Evolutionary conservation across 164 flowering plant species (phyloP), one percentile per base, ranked within the genome.

Genomic region (Stephania cephalantha): DNA sequence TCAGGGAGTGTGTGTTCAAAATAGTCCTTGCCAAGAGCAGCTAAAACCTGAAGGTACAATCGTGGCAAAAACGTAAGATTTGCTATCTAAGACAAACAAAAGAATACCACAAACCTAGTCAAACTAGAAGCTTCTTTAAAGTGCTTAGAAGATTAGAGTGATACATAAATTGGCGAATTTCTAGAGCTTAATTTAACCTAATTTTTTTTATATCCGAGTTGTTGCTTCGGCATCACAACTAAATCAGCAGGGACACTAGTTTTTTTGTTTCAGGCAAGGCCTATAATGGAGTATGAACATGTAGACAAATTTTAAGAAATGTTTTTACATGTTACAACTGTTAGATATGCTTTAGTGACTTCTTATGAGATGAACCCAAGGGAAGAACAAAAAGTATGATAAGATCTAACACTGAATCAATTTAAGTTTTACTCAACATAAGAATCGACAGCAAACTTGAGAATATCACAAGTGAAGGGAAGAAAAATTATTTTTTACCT

Each of bases 1-100:
- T 93, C 99, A 75, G 99, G 98, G 79, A 95, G 95, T 79, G 90
- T 71, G 76, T 79, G 78, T 78, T 93, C 98, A 83, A 95, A 95
- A 81, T 93, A 90, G 13, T 77, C 90, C 65, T 85, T 89, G 13
- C 99, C 99, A 30, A 95, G 89, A 17, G 99, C 96, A 84, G 99
- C 95, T 82, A 95, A 84, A 73, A 95, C 99, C 99, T 95, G 82
- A 64, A 79, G 15, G 71, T 5, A 8, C 25, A 44, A 44, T 69
- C 12, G 10, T 1, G 15, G 48, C 3, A n/a, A 22, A 44, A 69
- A 9, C 44, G 17, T 69, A 69, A 68, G 46, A 8, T 18, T 11
- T 1, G 22, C 9, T 3, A 8, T 10, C 22, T 9, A 61, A 61
- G 7, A n/a, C n/a, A 61, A n/a, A 18, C 7, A 18, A 22, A 5